Conservation (phyloP, 23 red algal genomes). For the Gracilaria gracilis region DNA sequence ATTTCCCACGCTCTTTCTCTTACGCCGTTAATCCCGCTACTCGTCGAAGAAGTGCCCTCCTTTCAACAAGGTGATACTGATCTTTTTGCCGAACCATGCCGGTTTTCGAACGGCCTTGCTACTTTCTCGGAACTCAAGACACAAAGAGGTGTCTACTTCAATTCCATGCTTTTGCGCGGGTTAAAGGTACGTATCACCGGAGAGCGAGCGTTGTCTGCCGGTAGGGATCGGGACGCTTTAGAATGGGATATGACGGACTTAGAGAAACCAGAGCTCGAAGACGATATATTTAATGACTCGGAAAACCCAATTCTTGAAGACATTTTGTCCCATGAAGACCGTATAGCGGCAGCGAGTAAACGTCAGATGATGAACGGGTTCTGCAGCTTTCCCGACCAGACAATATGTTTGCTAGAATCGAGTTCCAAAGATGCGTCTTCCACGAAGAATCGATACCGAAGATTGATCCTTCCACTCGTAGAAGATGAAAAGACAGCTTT, state of each 20-base stretch:
- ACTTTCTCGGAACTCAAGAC: constrained; percentile 28
- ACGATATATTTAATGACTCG: background rate
- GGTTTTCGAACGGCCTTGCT: background rate
- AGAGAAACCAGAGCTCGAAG: constrained; percentile 27
- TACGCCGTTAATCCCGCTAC: constrained; percentile 32
- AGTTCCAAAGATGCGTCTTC: background rate
- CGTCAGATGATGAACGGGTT: constrained; percentile 27
- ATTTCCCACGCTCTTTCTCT: constrained; percentile 23
- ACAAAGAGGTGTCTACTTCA: background rate
- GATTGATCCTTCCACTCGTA: background rate
- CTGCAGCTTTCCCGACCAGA: constrained; percentile 27
- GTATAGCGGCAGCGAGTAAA: background rate
- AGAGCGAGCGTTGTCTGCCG: background rate
- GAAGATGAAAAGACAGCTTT: background rate
- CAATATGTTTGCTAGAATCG: background rate
- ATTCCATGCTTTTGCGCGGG: constrained; percentile 18
- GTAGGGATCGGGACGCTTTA: background rate
- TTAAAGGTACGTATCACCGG: background rate
- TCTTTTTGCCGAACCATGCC: background rate
- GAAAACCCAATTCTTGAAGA: constrained; percentile 2
- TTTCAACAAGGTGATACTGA: constrained; percentile 19
- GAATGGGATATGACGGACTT: constrained; percentile 31
- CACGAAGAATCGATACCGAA: background rate
- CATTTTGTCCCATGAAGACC: background rate
- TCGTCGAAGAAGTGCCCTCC: constrained; percentile 23